These are phyloP conservation scores for Daedaleopsis nitida DNA, from an alignment of 768 basidiomycete species.

Conservation along the genomic window DNA sequence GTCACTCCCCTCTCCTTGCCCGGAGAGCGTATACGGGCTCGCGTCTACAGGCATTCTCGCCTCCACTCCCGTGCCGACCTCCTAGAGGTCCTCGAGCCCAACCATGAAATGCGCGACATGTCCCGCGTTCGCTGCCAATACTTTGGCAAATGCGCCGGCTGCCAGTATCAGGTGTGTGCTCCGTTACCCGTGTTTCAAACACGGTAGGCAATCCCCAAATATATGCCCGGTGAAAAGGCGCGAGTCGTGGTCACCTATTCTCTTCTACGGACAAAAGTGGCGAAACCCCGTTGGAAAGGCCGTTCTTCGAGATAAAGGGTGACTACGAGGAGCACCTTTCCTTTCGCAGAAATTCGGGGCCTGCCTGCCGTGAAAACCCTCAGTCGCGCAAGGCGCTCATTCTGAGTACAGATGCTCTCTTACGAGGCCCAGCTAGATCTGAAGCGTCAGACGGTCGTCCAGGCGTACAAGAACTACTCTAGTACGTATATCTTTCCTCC, in stretches of 20 bases:
- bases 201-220: too few relatives aligned
- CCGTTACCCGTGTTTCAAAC: not conserved
- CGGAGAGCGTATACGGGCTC: slow-evolving; percentile 74
- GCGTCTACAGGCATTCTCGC: slow-evolving; percentile 69
- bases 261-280: too few relatives aligned
- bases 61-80: slow-evolving; percentile 80
- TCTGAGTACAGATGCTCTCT: slow-evolving; percentile 70
- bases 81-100: slow-evolving; percentile 64
- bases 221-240: too few relatives aligned
- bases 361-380: not conserved
- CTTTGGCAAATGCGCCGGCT: slow-evolving; percentile 89
- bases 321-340: too few relatives aligned
- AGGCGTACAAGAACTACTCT: slow-evolving; percentile 82
- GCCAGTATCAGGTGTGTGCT: slow-evolving; percentile 81
- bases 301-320: too few relatives aligned
- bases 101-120: slow-evolving; percentile 64
- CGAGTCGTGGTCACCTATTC: too few relatives aligned
- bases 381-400: not conserved
- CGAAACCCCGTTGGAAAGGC: too few relatives aligned
- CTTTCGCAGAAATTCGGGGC: too few relatives aligned
- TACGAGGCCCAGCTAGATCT: slow-evolving; percentile 85
- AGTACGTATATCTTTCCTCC: slow-evolving; percentile 32
- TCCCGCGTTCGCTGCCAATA: slow-evolving; percentile 75
- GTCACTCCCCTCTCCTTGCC: slow-evolving; percentile 85
- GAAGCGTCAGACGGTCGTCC: slow-evolving; percentile 84